Evolutionary conservation across 805 yeast genomes (phyloP), one percentile per base, ranked within the genome.

Genomic region (Suhomyces pyralidae): DNA sequence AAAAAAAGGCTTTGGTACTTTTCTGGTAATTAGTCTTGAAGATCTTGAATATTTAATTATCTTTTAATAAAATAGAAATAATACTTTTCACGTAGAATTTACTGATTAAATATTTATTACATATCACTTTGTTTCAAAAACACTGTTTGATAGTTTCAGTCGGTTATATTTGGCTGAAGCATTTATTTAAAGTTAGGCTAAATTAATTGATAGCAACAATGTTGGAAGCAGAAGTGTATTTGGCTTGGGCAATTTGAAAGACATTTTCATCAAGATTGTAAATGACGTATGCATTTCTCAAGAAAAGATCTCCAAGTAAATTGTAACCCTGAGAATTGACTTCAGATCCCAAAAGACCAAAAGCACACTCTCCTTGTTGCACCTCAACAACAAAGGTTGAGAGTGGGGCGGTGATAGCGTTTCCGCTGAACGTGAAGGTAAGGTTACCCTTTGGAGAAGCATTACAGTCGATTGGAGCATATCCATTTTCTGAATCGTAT

Each of bases 281-380:
- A 10, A 84, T 88, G 24, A 82, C 76, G 64, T 85, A 86, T 1
- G 85, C 84, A 52, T 80, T 77, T 51, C 88, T 75, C 57, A 88
- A 69, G 62, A 87, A 80, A 45, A 80, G 77, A 61, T 85, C 91
- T 8, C 94, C 94, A 34, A 88, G 71, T 49, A 84, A 36, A 10
- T 30, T 28, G 48, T 12, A 12, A 32, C 40, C 40, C 10, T 32
- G 22, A 6, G 40, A 15, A 8, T 45, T 15, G 8, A 17, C 15
- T 22, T 30, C 43, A 40, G 24, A 28, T 9, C 40, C 26, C n/a
- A 30, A 19, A 32, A 45, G 30, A 19, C 40, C 48, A 15, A 45
- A 45, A n/a, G 14, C 17, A 32, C 36, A 32, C 36, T 32, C 15
- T 15, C 36, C 36, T 9, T 36, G 32, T 12, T 12, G 45, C 43